Evolutionary conservation across 129 eudicot species (phyloP), one percentile per base, ranked within the genome.

Genomic region (Flaveria sonorensis): DNA sequence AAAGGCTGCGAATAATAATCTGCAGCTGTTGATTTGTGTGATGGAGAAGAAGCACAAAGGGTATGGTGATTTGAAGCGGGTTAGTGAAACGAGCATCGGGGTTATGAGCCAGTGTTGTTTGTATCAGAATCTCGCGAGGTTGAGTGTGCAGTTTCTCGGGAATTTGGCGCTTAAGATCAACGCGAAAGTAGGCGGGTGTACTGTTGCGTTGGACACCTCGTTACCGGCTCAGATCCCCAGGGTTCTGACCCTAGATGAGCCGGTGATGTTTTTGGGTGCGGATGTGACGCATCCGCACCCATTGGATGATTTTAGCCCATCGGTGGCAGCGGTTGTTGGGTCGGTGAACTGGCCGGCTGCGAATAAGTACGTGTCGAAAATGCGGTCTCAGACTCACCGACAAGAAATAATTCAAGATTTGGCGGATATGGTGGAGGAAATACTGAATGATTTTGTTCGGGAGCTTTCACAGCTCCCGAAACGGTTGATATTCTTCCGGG

Each of bases 281-380:
- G 99, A 95, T 77, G 99, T 95, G 0, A 89, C 97, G 0, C 99
- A 95, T 70, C 99, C 99, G 57, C 97, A 92, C 57, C 97, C 97
- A 0, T 57, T 87, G 0, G 97, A 95, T 26, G 99, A 91, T 72
- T 86, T 48, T 32, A 91, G 99, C 76, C 99, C 99, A 0, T 92
- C 97, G 0, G 89, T 95, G 14, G 99, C 96, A 6, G 99, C 99
- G 13, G 97, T 95, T 6, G 99, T 95, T 2, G 99, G 97, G 16
- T 91, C 96, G 11, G 79, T 95, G 1, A 95, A 95, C 67, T 95
- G 99, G 99, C 99, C 99, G 0, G 92, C 94, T 0, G 90, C 97
- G 3, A 95, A 87, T 56, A 88, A 88, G 76, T 95, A 95, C 47
- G 90, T 89, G 1, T 92, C 99, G 1, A 86, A 95, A 85, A 92